Evolutionary conservation across 208 protist genomes (phyloP).

Genomic region (Dictyostelium gargantuum): DNA sequence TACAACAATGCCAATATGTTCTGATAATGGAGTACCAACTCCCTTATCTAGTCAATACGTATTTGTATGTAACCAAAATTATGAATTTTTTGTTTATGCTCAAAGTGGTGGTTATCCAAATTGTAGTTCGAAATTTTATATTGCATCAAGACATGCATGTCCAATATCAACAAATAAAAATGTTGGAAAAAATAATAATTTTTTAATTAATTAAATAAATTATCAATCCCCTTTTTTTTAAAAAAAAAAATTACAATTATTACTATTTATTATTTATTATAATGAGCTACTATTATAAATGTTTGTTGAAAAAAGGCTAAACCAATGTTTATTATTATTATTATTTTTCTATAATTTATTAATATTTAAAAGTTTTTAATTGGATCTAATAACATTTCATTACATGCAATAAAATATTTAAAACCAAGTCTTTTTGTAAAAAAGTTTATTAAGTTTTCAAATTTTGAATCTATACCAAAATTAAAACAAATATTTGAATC

Average conservation of each 20-base stretch:
- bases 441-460: neutral
- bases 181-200: too few species aligned
- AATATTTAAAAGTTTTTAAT: too few species aligned
- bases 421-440: neutral
- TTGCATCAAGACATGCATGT: neutral
- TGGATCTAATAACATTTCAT: neutral
- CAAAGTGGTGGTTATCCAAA: neutral
- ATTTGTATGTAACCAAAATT: neutral
- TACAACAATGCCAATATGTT: neutral
- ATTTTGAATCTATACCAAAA: neutral
- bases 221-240: too few species aligned
- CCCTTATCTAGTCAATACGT: too few species aligned
- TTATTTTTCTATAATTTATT: too few species aligned
- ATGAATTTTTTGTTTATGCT: neutral
- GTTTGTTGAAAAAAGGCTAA: too few species aligned
- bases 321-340: too few species aligned
- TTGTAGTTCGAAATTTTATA: neutral
- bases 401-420: neutral
- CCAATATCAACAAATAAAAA: too few species aligned
- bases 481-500: neutral
- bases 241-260: too few species aligned
- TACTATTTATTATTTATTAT: too few species aligned
- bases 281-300: too few species aligned
- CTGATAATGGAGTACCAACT: neutral
- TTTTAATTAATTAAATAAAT: too few species aligned